These are phyloP conservation scores for Nepenthes gracilis DNA, from an alignment of 148 eudicot species.

Conservation along the genomic window DNA sequence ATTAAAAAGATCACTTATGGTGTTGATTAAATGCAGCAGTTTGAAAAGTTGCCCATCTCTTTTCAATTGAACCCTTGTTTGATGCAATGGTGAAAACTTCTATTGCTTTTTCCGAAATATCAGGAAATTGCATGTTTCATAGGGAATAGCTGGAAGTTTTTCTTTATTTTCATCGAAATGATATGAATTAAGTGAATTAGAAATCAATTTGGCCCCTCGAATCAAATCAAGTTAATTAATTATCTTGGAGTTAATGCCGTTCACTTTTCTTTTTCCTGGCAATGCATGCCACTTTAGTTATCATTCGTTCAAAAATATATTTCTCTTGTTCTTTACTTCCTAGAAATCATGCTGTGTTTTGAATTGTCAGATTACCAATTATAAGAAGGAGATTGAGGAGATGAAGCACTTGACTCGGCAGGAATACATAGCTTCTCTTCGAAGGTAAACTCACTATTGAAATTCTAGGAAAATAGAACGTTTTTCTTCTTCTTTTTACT, in stretches of 20 bases:
- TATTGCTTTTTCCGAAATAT: background rate
- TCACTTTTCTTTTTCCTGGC: too few species aligned
- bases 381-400: slow-evolving; percentile 85
- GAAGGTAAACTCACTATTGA: slow-evolving; percentile 28
- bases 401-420: slow-evolving; percentile 96
- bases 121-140: background rate
- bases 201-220: too few species aligned
- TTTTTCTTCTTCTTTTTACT: background rate
- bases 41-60: too few species aligned
- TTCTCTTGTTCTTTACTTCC: too few species aligned
- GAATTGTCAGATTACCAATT: slow-evolving; percentile 46
- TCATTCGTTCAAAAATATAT: too few species aligned
- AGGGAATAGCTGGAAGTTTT: background rate
- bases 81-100: background rate
- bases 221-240: background rate
- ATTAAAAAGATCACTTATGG: too few species aligned
- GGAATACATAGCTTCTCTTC: slow-evolving; percentile 80
- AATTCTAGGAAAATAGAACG: slow-evolving; percentile 2
- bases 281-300: too few species aligned
- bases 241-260: background rate
- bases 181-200: too few species aligned
- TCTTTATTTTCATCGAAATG: too few species aligned
- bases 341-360: too few species aligned
- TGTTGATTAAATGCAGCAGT: too few species aligned
- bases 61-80: too few species aligned